Evolutionary conservation across 441 rosid species (phyloP).

Genomic region (Pelargonium citronellum): DNA sequence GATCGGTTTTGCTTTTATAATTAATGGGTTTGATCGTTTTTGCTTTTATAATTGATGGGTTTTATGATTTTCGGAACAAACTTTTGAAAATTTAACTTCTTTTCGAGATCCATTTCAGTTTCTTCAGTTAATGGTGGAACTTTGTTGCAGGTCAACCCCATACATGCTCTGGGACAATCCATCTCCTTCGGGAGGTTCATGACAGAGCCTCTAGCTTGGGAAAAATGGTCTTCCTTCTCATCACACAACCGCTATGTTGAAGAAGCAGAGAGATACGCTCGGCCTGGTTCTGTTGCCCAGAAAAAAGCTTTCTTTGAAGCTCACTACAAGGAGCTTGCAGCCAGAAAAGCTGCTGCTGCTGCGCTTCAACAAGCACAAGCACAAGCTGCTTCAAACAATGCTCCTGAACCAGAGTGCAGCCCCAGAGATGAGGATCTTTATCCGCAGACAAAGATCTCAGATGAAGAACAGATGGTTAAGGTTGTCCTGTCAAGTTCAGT

Average conservation of each 20-base stretch:
- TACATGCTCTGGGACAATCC: conserved; percentile 47
- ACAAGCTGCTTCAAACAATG: conserved; percentile 13
- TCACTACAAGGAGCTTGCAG: conserved; percentile 65
- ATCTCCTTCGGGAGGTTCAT: conserved; percentile 61
- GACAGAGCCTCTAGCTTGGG: conserved; percentile 61
- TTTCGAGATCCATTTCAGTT: no score
- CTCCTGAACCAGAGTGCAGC: conserved; percentile 5
- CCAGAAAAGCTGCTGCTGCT: conserved; percentile 49
- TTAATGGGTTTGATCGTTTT: no score
- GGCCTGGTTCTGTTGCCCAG: conserved; percentile 73
- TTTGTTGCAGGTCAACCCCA: conserved; percentile 36
- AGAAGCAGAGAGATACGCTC: conserved; percentile 62
- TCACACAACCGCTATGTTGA: conserved; percentile 49
- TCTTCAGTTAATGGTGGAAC: no score
- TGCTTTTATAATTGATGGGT: no score
- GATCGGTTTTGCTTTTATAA: no score
- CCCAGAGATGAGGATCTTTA: background rate
- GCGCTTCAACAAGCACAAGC: conserved; percentile 21
- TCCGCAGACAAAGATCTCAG: background rate
- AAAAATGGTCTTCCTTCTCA: conserved; percentile 58
- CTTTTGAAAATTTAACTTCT: no score
- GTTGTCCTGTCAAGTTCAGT: background rate
- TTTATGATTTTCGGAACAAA: no score
- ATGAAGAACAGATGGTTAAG: background rate
- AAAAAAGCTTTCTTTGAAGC: conserved; percentile 81